Evolutionary conservation across 2,329 filamentous ascomycete species (phyloP), one percentile per base, ranked within the genome.

Genomic region (Aspergillus sp.): DNA sequence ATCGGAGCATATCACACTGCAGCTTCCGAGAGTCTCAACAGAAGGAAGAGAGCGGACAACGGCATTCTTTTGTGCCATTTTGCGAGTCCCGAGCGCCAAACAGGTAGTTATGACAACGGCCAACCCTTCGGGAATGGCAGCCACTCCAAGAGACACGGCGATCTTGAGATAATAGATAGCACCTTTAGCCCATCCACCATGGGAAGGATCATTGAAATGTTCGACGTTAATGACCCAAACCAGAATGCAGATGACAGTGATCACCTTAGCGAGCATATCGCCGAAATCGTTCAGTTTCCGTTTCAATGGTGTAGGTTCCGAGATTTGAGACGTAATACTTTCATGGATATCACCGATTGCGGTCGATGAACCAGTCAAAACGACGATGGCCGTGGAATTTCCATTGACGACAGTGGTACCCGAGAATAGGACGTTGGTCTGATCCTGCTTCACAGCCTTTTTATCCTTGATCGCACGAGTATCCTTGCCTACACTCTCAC

Each of bases 141-240:
- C 95, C 43, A 99, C 95, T 76, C 95, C 96, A 39, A 99, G 89
- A 50, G 95, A 99, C 43, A 99, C 96, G 43, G 95, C 95, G 72
- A 99, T 99, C 83, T 99, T 99, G 69, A 99, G 86, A 77, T 99
- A 99, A 83, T 99, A 99, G 70, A 99, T 98, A 59, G 95, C 95
- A 59, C 95, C 95, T 81, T 98, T 99, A 63, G 91, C 85, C 88
- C 92, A 97, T 75, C 86, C 90, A 68, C 95, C 95, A 68, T 97
- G 93, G 64, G 90, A 89, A 27, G 93, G 91, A 70, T 99, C 95
- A 71, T 86, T 95, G 82, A 99, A 99, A 80, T 99, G 91, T 70
- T 91, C 89, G 66, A 98, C 91, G 79, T 99, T 99, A 83, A 99
- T 99, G 60, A 98, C 82, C 95, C 95, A 99, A 68, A 99, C 95